Percentiles rank a stretch among this genome's conserved stretches.
Evolutionary conservation across 2,329 filamentous ascomycete genomes (phyloP).

Genomic region (Tolypocladium ophioglossoides): DNA sequence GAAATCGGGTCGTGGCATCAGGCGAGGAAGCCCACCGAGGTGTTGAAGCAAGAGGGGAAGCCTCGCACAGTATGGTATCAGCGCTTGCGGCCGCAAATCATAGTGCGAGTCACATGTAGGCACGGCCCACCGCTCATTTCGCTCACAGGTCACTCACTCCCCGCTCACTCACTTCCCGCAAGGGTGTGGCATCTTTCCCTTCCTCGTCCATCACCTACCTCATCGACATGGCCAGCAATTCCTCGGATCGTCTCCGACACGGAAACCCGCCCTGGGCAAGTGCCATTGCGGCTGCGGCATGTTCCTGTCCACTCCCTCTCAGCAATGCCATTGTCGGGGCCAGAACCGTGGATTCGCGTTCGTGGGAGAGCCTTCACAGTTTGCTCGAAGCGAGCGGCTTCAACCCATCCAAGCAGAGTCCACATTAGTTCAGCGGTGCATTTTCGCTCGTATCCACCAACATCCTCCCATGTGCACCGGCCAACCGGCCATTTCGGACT

Average conservation of each 20-base stretch:
- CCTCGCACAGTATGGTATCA: background rate
- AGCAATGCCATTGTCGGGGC: background rate
- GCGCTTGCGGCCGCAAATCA: background rate
- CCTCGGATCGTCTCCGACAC: background rate
- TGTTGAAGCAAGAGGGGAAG: background rate
- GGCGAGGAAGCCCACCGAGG: too few species aligned
- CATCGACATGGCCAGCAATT: background rate
- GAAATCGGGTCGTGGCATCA: background rate
- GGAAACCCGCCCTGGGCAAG: background rate
- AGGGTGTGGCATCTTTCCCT: too few species aligned
- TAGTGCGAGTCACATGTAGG: background rate
- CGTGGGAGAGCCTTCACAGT: too few species aligned
- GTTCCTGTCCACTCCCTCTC: too few species aligned
- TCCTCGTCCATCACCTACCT: too few species aligned
- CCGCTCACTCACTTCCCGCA: too few species aligned
- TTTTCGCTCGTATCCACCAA: background rate
- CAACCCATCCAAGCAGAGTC: background rate
- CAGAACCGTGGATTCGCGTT: too few species aligned
- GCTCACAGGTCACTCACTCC: background rate
- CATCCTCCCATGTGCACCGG: background rate
- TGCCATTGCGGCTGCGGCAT: background rate
- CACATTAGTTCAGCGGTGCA: background rate
- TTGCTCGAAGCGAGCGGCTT: background rate
- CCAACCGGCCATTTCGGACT: background rate
- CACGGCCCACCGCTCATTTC: background rate